Evolutionary conservation across 73 alveolate genomes (phyloP).

Genomic region (Paramecium octaurelia): DNA sequence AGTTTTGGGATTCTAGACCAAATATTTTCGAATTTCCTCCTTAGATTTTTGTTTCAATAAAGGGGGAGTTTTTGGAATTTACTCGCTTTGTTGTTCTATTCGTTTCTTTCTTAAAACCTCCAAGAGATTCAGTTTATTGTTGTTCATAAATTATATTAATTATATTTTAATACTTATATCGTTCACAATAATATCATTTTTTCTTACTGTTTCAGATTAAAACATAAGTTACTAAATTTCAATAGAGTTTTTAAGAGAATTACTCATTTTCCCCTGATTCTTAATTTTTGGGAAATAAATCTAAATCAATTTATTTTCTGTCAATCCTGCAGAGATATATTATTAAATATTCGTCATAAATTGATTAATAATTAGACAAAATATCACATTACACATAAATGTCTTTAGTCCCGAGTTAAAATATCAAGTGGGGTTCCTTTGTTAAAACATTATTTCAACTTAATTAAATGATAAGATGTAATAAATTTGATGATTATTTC

Average conservation of each 20-base stretch:
- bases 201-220: background rate
- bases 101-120: background rate
- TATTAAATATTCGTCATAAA: too few relatives aligned
- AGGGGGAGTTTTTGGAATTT: background rate
- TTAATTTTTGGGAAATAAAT: background rate
- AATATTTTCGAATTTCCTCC: background rate
- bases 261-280: background rate
- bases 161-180: background rate
- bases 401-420: too few relatives aligned
- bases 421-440: too few relatives aligned
- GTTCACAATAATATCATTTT: background rate
- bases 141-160: background rate
- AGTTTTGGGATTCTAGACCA: background rate
- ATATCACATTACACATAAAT: too few relatives aligned
- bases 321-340: too few relatives aligned
- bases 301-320: background rate
- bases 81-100: background rate
- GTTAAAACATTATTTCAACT: too few relatives aligned
- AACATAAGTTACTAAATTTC: background rate
- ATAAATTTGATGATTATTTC: too few relatives aligned
- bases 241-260: background rate
- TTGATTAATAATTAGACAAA: too few relatives aligned
- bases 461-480: too few relatives aligned
- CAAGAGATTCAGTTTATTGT: background rate
- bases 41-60: background rate